Conservation (phyloP, 805 yeast species). For the Zygotorulaspora florentina region DNA sequence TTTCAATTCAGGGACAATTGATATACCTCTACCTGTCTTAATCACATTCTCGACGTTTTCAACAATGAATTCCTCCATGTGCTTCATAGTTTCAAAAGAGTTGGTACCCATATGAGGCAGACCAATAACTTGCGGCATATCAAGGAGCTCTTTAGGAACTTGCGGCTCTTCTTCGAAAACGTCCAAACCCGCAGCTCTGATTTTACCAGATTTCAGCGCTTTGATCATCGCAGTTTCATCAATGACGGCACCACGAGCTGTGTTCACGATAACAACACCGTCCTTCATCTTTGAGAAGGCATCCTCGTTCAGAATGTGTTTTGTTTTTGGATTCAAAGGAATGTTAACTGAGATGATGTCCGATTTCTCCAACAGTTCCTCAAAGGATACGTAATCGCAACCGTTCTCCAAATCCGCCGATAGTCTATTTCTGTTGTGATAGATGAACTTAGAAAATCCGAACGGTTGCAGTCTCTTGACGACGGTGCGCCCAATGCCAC, state of each 20-base stretch:
- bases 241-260: conserved; percentile 84
- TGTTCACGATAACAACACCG: conserved; percentile 71
- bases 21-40: conserved; percentile 60
- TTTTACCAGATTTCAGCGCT: conserved; percentile 57
- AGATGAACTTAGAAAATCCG: conserved; percentile 66
- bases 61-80: conserved; percentile 78
- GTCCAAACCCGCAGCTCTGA: conserved; percentile 67
- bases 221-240: conserved; percentile 58
- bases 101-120: conserved; percentile 91
- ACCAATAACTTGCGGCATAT: conserved; percentile 64
- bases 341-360: conserved; percentile 73
- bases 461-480: conserved; percentile 69
- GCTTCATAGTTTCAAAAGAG: conserved; percentile 64
- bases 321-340: conserved; percentile 71
- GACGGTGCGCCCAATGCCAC: conserved; percentile 84
- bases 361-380: conserved; percentile 56
- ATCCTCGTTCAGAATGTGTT: conserved; percentile 60
- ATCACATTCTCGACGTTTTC: conserved; percentile 59
- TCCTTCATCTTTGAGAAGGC: conserved; percentile 67
- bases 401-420: conserved; percentile 59
- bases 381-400: conserved; percentile 67
- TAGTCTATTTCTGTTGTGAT: conserved; percentile 65
- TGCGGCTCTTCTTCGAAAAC: conserved; percentile 74
- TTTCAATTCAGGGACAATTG: conserved; percentile 77
- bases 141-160: conserved; percentile 57